Evolutionary conservation across 257 asterid genomes (phyloP).

Genomic region (Eucommia ulmoides): DNA sequence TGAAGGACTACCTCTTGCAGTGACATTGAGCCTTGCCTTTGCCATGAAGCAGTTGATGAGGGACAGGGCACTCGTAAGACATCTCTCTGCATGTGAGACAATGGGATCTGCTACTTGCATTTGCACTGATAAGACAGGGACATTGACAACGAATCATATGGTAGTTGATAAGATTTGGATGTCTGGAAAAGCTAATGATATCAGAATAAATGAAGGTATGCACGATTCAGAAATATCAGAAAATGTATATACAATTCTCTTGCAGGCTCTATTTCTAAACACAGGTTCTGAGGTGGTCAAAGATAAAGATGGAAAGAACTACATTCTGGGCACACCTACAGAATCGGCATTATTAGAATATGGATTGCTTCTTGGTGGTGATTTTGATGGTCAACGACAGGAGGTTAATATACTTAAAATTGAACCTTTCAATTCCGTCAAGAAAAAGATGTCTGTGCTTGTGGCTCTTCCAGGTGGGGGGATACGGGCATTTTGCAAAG

Average conservation of each 20-base stretch:
- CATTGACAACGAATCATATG: slow-evolving; percentile 91
- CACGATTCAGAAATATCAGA: slow-evolving; percentile 33
- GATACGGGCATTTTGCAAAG: slow-evolving; percentile 75
- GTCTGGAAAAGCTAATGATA: slow-evolving; percentile 31
- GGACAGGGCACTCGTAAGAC: slow-evolving; percentile 79
- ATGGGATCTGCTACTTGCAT: slow-evolving; percentile 97
- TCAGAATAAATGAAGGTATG: slow-evolving; percentile 15
- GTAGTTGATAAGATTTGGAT: slow-evolving; percentile 73
- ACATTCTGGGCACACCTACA: slow-evolving; percentile 81
- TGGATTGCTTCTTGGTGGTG: slow-evolving; percentile 75
- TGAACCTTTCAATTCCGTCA: slow-evolving; percentile 92
- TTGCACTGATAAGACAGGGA: slow-evolving; percentile 97
- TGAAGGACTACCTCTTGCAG: slow-evolving; percentile 95
- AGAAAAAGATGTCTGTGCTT: slow-evolving; percentile 89
- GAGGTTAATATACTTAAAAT: slow-evolving; percentile 52
- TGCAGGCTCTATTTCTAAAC: slow-evolving; percentile 70
- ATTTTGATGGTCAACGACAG: slow-evolving; percentile 52
- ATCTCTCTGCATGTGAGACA: slow-evolving; percentile 94
- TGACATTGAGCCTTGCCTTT: slow-evolving; percentile 88
- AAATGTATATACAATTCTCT: slow-evolving; percentile 32
- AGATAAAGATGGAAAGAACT: slow-evolving; percentile 49
- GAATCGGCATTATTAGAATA: slow-evolving; percentile 79
- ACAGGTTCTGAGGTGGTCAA: slow-evolving; percentile 87
- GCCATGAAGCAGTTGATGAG: slow-evolving; percentile 87
- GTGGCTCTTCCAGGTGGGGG: slow-evolving; percentile 64